phyloP scores from a whole-genome alignment of 2,329 filamentous ascomycete species.

The Arthrobotrys conoides region DNA sequence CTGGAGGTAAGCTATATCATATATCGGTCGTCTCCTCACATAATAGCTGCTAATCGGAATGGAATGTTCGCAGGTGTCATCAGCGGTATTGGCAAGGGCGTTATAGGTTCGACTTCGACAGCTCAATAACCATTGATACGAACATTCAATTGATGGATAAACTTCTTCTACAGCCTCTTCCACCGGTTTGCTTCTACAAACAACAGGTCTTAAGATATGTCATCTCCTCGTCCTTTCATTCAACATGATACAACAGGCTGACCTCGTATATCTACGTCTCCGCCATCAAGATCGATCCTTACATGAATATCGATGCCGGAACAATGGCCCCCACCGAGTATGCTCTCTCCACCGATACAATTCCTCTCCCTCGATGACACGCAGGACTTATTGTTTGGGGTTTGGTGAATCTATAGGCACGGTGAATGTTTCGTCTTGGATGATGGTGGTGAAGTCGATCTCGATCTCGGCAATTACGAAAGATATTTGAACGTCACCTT shows the following conservation, averaged over 20 bases:
- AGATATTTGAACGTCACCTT: constrained; percentile 86
- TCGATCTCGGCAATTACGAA: constrained; percentile 83
- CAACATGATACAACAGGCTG: constrained; percentile 62
- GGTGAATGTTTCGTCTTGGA: constrained; percentile 91
- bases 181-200: constrained; percentile 83
- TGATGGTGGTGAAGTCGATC: constrained; percentile 83
- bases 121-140: not conserved
- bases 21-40: constrained; percentile 9
- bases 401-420: constrained; percentile 71
- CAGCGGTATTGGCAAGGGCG: constrained; percentile 75
- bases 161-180: constrained; percentile 73
- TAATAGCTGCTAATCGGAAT: constrained; percentile 60
- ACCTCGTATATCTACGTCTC: constrained; percentile 70
- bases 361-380: not conserved
- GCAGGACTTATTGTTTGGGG: constrained; percentile 35
- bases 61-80: constrained; percentile 69
- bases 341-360: constrained; percentile 13
- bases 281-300: constrained; percentile 79
- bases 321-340: constrained; percentile 78
- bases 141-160: constrained; percentile 61
- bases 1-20: constrained; percentile 75
- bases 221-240: constrained; percentile 40
- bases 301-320: constrained; percentile 83
- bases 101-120: constrained; percentile 72
- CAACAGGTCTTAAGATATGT: constrained; percentile 81